Conservation (phyloP, 2,329 filamentous ascomycete genomes). For the Emericellopsis cladophorae region DNA sequence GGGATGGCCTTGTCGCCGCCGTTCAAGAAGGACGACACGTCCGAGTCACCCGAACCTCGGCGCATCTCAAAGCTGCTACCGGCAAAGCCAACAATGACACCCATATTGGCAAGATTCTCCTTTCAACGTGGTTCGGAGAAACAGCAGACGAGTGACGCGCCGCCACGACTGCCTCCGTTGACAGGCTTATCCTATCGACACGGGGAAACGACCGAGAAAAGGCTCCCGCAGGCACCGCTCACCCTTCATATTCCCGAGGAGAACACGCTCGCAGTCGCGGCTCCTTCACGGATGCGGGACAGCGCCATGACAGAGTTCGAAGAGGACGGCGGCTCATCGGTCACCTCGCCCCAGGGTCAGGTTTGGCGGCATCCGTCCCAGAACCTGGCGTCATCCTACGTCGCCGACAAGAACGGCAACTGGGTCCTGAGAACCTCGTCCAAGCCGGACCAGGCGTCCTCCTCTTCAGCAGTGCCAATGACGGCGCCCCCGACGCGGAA, state of each 20-base stretch:
- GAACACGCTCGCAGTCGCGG: conserved; percentile 2
- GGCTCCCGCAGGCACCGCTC: conserved; percentile 7
- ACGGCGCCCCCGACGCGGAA: neutral
- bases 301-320: conserved; percentile 40
- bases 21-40: neutral
- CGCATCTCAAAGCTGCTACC: conserved; percentile 30
- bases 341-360: conserved; percentile 19
- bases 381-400: conserved; percentile 32
- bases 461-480: conserved; percentile 4
- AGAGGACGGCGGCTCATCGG: conserved; percentile 30
- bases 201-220: neutral
- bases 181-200: neutral
- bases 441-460: too few species aligned
- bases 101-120: conserved; percentile 5
- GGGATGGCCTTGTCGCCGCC: conserved; percentile 1
- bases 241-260: conserved; percentile 15
- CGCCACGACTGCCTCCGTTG: conserved; percentile 1
- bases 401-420: conserved; percentile 39
- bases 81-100: conserved; percentile 28
- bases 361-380: conserved; percentile 37
- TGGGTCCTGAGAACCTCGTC: conserved; percentile 25
- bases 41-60: conserved; percentile 5
- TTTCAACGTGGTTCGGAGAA: neutral
- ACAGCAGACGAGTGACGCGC: conserved; percentile 6
- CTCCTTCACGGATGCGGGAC: conserved; percentile 14